Percentiles rank a stretch among this genome's conserved stretches.
Evolutionary conservation across 257 asterid species (phyloP).

Genomic region (Eustoma russellianum): DNA sequence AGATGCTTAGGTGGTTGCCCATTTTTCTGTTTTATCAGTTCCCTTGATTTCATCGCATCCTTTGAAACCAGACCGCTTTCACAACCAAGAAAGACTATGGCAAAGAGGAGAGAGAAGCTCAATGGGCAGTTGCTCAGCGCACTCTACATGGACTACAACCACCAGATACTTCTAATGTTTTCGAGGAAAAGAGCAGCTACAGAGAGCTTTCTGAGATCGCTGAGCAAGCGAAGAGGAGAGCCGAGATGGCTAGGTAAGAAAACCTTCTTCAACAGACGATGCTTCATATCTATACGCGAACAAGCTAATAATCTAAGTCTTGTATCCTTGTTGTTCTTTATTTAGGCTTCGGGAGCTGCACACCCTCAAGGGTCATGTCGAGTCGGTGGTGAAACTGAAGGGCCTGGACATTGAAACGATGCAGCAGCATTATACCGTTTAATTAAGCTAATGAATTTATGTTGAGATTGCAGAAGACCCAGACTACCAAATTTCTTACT

Average conservation of each 20-base stretch:
- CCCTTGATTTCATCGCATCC: not conserved
- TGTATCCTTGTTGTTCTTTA: not conserved
- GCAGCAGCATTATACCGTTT: slow-evolving; percentile 16
- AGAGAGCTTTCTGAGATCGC: slow-evolving; percentile 88
- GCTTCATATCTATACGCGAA: too few species aligned
- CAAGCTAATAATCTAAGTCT: too few species aligned
- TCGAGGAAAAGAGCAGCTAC: slow-evolving; percentile 76
- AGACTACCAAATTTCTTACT: too few species aligned
- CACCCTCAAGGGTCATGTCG: slow-evolving; percentile 13
- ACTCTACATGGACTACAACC: slow-evolving; percentile 79
- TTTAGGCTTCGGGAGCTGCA: too few species aligned
- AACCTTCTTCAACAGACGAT: not conserved
- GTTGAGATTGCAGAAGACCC: too few species aligned
- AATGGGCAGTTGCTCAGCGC: slow-evolving; percentile 97
- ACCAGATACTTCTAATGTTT: slow-evolving; percentile 35
- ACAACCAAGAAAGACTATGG: slow-evolving; percentile 83
- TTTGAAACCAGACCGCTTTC: slow-evolving; percentile 55
- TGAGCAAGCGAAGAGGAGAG: slow-evolving; percentile 89
- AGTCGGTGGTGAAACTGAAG: slow-evolving; percentile 15
- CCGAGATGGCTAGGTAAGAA: slow-evolving; percentile 78
- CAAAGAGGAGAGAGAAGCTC: slow-evolving; percentile 90
- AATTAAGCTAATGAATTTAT: too few species aligned
- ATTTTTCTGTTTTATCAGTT: too few species aligned
- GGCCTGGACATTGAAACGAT: slow-evolving; percentile 15
- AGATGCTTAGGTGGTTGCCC: too few species aligned